These are phyloP conservation scores for Leishmania braziliensis DNA, from an alignment of 208 protist genomes.

Conservation along the genomic window DNA sequence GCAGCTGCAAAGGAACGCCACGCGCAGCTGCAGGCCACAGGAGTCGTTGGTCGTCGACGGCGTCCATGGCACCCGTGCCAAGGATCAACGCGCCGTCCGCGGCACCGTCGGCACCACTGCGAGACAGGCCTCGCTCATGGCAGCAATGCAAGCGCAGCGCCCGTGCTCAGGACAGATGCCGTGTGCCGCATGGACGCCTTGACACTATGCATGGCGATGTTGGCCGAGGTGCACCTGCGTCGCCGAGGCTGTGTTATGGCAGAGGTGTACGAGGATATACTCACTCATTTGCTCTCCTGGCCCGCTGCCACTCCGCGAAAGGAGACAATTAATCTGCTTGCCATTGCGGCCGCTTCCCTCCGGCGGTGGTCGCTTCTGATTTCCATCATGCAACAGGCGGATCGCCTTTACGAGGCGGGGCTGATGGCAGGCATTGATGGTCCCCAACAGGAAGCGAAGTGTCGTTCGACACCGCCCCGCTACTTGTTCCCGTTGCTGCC, in stretches of 20 bases:
- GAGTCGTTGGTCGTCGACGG: neutral
- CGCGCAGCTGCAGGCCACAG: neutral
- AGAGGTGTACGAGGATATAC: slow-evolving; percentile 46
- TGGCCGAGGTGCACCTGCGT: slow-evolving; percentile 39
- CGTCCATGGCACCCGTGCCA: slow-evolving; percentile 18
- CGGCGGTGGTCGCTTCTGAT: slow-evolving; percentile 58
- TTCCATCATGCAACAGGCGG: slow-evolving; percentile 47
- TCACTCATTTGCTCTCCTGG: slow-evolving; percentile 48
- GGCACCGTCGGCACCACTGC: slow-evolving; percentile 44
- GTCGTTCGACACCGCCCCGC: slow-evolving; percentile 8
- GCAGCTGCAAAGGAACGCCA: slow-evolving; percentile 2
- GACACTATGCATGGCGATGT: slow-evolving; percentile 47
- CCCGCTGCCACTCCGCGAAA: slow-evolving; percentile 45
- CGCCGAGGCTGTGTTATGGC: slow-evolving; percentile 22
- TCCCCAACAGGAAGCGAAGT: neutral
- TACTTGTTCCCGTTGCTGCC: slow-evolving; percentile 60
- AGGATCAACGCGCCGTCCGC: slow-evolving; percentile 20
- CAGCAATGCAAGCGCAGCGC: neutral
- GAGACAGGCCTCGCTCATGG: slow-evolving; percentile 6
- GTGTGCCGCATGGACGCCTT: slow-evolving; percentile 51
- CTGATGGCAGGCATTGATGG: slow-evolving; percentile 1
- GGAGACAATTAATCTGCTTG: slow-evolving; percentile 61
- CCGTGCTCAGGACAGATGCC: slow-evolving; percentile 23
- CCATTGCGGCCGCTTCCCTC: slow-evolving; percentile 46
- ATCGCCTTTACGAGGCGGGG: slow-evolving; percentile 25